Evolutionary conservation across 768 basidiomycete species (phyloP).

Genomic region (Ramaria sp.): DNA sequence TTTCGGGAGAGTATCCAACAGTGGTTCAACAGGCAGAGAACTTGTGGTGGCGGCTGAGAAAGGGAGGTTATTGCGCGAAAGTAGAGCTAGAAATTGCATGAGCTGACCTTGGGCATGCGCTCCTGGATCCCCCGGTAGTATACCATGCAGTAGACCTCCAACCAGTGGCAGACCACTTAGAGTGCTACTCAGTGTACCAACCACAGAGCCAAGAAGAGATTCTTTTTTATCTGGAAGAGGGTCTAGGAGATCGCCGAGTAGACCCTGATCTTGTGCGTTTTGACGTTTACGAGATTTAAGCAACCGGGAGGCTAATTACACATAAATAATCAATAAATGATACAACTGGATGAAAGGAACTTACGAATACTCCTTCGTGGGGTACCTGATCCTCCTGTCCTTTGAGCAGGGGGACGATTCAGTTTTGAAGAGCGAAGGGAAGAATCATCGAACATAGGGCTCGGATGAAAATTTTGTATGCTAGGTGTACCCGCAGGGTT

Average conservation of each 20-base stretch:
- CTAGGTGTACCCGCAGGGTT: conserved; percentile 25
- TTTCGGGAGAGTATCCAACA: too few species aligned
- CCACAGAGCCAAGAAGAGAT: too few species aligned
- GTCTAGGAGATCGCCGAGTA: neutral
- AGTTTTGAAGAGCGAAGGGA: neutral
- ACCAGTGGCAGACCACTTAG: too few species aligned
- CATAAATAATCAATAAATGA: neutral
- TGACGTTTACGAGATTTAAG: neutral
- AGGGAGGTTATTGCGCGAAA: too few species aligned
- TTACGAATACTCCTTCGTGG: neutral
- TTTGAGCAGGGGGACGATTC: neutral
- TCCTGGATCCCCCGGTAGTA: too few species aligned
- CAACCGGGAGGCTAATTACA: neutral
- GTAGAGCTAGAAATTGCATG: too few species aligned
- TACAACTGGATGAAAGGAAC: neutral
- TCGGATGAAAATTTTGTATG: conserved; percentile 16
- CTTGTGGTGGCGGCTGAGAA: too few species aligned
- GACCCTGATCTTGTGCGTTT: too few species aligned
- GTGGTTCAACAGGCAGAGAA: too few species aligned
- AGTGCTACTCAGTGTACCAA: too few species aligned
- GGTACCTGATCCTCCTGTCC: neutral
- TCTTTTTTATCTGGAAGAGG: neutral
- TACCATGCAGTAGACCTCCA: too few species aligned
- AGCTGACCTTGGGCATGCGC: too few species aligned
- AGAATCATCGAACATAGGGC: neutral